A percentile compares a stretch with the other conserved stretches of the same genome.
phyloP scores from a whole-genome alignment of 108 stramenopile species.

The Nitzschia sp. region DNA sequence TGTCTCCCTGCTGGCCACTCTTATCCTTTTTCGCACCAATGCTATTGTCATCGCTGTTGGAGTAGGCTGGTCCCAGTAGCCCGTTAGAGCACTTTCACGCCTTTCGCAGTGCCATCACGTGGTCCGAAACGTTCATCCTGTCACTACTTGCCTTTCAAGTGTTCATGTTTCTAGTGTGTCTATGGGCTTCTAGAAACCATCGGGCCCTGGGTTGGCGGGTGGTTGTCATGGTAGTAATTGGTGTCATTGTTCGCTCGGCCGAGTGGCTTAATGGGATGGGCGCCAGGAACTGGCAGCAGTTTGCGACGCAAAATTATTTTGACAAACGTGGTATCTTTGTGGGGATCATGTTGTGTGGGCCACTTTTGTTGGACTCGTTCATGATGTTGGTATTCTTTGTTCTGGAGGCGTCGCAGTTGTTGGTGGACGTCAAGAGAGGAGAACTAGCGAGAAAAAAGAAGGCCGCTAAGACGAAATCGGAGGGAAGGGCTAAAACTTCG shows the following conservation, averaged over 20 bases:
- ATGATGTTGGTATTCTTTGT: constrained; percentile 76
- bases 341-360: constrained; percentile 80
- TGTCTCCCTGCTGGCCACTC: background rate
- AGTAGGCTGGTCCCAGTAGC: constrained; percentile 63
- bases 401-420: constrained; percentile 65
- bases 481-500: constrained; percentile 10
- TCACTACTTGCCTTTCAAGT: constrained; percentile 65
- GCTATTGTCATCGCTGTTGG: too few species aligned
- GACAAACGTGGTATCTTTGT: constrained; percentile 84
- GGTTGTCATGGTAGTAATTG: constrained; percentile 67
- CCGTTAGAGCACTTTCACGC: constrained; percentile 72
- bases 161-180: constrained; percentile 51
- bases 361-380: constrained; percentile 70
- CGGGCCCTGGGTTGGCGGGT: constrained; percentile 50
- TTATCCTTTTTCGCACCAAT: background rate
- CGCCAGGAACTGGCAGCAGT: constrained; percentile 63
- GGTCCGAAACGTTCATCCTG: constrained; percentile 81
- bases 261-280: constrained; percentile 69
- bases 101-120: constrained; percentile 76
- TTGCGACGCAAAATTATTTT: constrained; percentile 92
- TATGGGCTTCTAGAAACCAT: constrained; percentile 41
- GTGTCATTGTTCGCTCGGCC: constrained; percentile 61
- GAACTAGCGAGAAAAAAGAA: constrained; percentile 38
- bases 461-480: background rate
- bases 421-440: constrained; percentile 69